A percentile compares a stretch with the other conserved stretches of the same genome.
These are phyloP conservation scores for Mortierella sp. DNA, from an alignment of 371 early-diverging fungal genomes.

Conservation along the genomic window DNA sequence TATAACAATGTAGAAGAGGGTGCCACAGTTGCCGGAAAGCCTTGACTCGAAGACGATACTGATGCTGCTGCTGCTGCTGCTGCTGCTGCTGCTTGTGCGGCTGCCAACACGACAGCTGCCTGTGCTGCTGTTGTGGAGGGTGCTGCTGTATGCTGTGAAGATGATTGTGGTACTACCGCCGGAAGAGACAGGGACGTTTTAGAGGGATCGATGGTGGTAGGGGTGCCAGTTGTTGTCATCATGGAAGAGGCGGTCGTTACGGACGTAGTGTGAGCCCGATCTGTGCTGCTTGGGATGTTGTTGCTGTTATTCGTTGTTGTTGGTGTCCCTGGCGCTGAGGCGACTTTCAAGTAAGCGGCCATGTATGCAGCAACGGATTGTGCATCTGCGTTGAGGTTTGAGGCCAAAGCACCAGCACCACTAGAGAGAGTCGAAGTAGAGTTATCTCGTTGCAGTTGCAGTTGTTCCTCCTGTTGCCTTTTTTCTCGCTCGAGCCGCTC, in stretches of 20 bases:
- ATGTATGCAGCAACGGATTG: conserved; percentile 56
- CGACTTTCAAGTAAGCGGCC: conserved; percentile 42
- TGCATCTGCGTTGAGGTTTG: conserved; percentile 38
- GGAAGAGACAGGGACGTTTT: conserved; percentile 23
- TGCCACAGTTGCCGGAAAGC: conserved; percentile 29
- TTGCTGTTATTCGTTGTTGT: not conserved
- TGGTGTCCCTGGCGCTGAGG: conserved; percentile 12
- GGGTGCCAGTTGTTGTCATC: not conserved
- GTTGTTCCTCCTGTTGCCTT: conserved; percentile 17
- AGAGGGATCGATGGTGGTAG: conserved; percentile 29
- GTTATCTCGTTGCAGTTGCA: conserved; percentile 2
- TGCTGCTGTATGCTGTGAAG: not conserved
- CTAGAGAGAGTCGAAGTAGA: not conserved
- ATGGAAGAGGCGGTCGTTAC: not conserved
- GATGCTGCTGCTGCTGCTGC: not conserved
- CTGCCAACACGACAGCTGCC: conserved; percentile 11
- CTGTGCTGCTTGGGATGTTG: not conserved
- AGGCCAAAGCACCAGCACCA: not conserved
- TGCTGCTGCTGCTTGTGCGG: not conserved
- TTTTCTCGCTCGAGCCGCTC: conserved; percentile 29
- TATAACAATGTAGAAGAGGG: conserved; percentile 52
- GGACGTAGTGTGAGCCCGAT: conserved; percentile 18
- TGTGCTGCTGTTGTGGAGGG: not conserved
- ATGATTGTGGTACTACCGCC: not conserved
- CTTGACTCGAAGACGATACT: not conserved